Conservation (phyloP, 305 asterid species). For the Fraxinus baroniana region DNA sequence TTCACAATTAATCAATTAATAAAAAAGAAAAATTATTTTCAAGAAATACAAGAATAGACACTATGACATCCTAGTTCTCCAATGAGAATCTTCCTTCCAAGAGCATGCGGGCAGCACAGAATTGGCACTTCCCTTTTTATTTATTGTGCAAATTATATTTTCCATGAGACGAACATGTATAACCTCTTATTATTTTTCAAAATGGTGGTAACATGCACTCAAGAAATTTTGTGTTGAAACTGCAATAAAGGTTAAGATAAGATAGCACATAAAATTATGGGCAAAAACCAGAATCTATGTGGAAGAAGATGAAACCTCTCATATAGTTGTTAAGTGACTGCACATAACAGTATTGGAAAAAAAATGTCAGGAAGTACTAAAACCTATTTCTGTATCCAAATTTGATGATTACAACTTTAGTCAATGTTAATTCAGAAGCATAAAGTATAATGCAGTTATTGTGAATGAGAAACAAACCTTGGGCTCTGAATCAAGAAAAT, state of each 20-base stretch:
- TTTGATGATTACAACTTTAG: not conserved
- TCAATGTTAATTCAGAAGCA: not conserved
- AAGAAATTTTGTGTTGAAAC: not conserved
- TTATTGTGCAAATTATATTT: not conserved
- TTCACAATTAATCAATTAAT: not conserved
- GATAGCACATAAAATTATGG: not conserved
- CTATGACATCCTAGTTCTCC: not conserved
- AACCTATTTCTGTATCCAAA: not conserved
- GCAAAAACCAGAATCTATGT: not conserved
- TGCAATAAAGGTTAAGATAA: not conserved
- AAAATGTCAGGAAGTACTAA: not conserved
- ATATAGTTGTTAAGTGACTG: not conserved
- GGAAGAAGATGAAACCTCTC: not conserved
- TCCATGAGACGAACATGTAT: not conserved
- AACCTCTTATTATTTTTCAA: not conserved
- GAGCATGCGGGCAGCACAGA: not conserved
- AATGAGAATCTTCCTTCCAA: not conserved
- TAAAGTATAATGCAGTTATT: not conserved
- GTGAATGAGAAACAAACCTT: slow-evolving; percentile 46
- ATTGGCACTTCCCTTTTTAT: not conserved
- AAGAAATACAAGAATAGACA: slow-evolving; percentile 4
- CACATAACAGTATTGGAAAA: not conserved
- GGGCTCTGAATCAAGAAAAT: slow-evolving; percentile 54
- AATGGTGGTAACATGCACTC: not conserved
- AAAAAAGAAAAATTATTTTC: not conserved